A percentile compares a stretch with the other conserved stretches of the same genome.
These are phyloP conservation scores for Drechslerella coelobrocha DNA, from an alignment of 2,329 filamentous ascomycete species.

Conservation along the genomic window DNA sequence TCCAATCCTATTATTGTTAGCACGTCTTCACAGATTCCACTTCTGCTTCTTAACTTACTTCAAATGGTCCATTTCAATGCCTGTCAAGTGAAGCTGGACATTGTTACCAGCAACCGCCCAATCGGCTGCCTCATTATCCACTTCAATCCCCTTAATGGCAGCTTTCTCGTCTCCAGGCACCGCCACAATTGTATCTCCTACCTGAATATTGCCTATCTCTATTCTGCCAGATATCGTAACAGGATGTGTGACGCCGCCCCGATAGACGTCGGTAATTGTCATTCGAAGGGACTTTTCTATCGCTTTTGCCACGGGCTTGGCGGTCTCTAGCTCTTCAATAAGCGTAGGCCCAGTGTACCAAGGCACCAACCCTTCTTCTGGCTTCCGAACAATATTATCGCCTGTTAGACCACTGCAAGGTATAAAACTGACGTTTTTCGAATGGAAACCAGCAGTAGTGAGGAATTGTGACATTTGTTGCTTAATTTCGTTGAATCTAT, in stretches of 20 bases:
- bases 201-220: constrained; percentile 81
- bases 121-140: constrained; percentile 74
- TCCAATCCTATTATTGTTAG: constrained; percentile 66
- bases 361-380: constrained; percentile 62
- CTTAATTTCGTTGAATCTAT: constrained; percentile 82
- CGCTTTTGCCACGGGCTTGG: constrained; percentile 73
- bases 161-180: constrained; percentile 84
- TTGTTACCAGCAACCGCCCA: constrained; percentile 96
- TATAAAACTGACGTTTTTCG: constrained; percentile 82
- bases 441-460: constrained; percentile 77
- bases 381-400: constrained; percentile 76
- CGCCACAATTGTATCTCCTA: constrained; percentile 78
- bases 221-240: constrained; percentile 85
- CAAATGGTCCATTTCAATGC: constrained; percentile 84
- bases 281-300: constrained; percentile 82
- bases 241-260: constrained; percentile 77
- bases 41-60: constrained; percentile 53
- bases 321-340: constrained; percentile 82
- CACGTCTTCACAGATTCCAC: neutral
- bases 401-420: constrained; percentile 89
- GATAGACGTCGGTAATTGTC: constrained; percentile 86
- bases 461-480: constrained; percentile 85
- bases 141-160: constrained; percentile 79
- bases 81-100: constrained; percentile 78
- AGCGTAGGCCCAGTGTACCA: constrained; percentile 86